A percentile compares a stretch with the other conserved stretches of the same genome.
These are phyloP conservation scores for Eucalyptus curtisii DNA, from an alignment of 345 rosid species.

Conservation along the genomic window DNA sequence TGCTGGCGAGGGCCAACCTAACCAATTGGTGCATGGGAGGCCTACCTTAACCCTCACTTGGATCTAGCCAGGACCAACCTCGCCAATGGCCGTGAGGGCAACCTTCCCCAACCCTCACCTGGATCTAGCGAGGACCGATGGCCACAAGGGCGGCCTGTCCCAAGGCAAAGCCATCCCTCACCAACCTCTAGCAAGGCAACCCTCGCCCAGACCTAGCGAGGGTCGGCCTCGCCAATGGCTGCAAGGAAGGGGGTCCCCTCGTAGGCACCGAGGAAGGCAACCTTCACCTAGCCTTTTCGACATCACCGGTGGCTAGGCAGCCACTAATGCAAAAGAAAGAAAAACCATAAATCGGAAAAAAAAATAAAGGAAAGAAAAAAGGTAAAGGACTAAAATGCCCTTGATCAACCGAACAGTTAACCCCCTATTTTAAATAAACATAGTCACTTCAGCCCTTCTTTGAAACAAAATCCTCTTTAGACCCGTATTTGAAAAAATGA, in stretches of 20 bases:
- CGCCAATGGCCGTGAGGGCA: no score
- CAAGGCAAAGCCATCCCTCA: no score
- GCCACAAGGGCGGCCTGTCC: no score
- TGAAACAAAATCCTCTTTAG: no score
- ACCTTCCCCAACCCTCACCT: no score
- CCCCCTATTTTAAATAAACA: no score
- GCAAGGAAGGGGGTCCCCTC: fast-evolving
- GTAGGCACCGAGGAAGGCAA: fast-evolving
- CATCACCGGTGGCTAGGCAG: fast-evolving
- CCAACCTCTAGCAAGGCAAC: fast-evolving
- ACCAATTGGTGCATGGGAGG: fast-evolving
- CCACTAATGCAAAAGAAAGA: no score
- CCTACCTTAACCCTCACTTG: fast-evolving
- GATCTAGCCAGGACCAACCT: fast-evolving
- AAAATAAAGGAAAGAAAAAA: no score
- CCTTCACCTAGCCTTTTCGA: no score
- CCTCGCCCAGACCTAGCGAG: fast-evolving
- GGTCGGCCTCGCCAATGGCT: fast-evolving
- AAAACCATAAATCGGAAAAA: fast-evolving
- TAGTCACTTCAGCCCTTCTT: no score
- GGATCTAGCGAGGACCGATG: fast-evolving
- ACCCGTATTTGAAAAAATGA: no score
- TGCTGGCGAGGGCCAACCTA: fast-evolving
- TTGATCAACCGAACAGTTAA: fast-evolving
- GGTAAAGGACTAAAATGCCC: no score